phyloP scores from a whole-genome alignment of 345 rosid genomes.

The Eucalyptus polyanthemos region DNA sequence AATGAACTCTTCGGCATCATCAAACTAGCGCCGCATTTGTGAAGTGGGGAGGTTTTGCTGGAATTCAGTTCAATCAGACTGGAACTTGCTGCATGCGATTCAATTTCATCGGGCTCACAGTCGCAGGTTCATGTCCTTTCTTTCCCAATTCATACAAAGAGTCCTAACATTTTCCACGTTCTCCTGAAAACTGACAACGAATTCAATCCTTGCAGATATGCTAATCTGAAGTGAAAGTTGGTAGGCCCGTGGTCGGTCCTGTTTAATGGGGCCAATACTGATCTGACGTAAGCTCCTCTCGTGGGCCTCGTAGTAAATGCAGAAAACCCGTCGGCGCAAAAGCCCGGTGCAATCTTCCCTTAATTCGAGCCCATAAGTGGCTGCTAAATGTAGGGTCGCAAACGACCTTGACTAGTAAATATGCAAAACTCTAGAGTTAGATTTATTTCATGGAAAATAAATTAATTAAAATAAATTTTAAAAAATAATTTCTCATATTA shows the following conservation, averaged over 20 bases:
- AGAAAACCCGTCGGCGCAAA: background rate
- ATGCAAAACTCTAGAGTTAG: background rate
- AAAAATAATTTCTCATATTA: accelerated
- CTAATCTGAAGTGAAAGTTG: background rate
- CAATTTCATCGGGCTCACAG: background rate
- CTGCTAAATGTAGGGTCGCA: background rate
- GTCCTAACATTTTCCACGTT: background rate
- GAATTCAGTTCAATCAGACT: background rate
- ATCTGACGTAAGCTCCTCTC: background rate
- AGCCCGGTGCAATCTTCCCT: background rate
- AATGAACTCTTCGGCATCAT: background rate
- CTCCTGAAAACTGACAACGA: background rate
- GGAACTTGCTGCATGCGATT: background rate
- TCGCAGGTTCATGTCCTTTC: background rate
- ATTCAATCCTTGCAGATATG: background rate
- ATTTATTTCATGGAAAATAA: background rate
- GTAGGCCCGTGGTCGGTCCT: background rate
- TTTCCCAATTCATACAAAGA: background rate
- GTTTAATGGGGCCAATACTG: background rate
- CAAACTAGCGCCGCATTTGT: background rate
- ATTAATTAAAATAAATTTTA: accelerated
- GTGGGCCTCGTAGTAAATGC: background rate
- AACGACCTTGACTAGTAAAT: no score
- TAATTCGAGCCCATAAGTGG: background rate
- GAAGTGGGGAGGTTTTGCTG: background rate